These are phyloP conservation scores for Coemansia sp. DNA, from an alignment of 192 early-diverging fungal species.

Conservation along the genomic window DNA sequence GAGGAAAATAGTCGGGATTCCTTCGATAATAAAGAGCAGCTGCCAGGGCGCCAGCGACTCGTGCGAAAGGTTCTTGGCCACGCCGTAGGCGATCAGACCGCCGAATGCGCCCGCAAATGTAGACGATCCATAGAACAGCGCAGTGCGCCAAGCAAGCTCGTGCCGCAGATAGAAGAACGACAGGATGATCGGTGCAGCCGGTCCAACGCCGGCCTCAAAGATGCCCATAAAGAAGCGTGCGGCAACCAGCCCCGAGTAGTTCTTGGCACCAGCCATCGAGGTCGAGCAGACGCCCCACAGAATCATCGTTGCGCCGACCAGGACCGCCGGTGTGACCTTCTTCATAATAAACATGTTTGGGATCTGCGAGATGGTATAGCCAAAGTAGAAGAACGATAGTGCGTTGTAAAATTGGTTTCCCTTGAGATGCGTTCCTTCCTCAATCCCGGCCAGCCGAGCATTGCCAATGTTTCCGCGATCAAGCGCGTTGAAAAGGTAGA, in stretches of 20 bases:
- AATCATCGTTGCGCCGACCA: slow-evolving; percentile 65
- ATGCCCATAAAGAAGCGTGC: slow-evolving; percentile 56
- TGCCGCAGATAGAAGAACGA: slow-evolving; percentile 69
- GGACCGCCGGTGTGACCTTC: slow-evolving; percentile 56
- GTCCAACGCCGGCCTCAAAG: slow-evolving; percentile 69
- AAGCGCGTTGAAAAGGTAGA: slow-evolving; percentile 68
- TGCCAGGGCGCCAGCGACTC: slow-evolving; percentile 63
- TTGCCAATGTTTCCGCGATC: slow-evolving; percentile 77
- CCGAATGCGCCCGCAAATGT: slow-evolving; percentile 74
- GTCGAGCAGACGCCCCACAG: slow-evolving; percentile 69
- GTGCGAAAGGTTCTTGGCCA: slow-evolving; percentile 54
- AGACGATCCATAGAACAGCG: slow-evolving; percentile 66
- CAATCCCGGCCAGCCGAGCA: slow-evolving; percentile 56
- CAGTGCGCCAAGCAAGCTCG: slow-evolving; percentile 65
- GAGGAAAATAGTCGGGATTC: slow-evolving; percentile 60
- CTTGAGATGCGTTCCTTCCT: slow-evolving; percentile 47
- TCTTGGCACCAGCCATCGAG: slow-evolving; percentile 57
- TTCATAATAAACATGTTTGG: slow-evolving; percentile 77
- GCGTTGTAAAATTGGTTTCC: slow-evolving; percentile 52
- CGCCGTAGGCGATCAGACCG: slow-evolving; percentile 70
- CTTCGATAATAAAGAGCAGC: slow-evolving; percentile 72
- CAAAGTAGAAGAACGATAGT: slow-evolving; percentile 54
- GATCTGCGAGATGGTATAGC: slow-evolving; percentile 73
- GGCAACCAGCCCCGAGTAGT: slow-evolving; percentile 22
- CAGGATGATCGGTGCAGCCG: slow-evolving; percentile 67